Evolutionary conservation across 2,329 filamentous ascomycete species (phyloP), one percentile per base, ranked within the genome.

Genomic region (Corinectria fuckeliana): DNA sequence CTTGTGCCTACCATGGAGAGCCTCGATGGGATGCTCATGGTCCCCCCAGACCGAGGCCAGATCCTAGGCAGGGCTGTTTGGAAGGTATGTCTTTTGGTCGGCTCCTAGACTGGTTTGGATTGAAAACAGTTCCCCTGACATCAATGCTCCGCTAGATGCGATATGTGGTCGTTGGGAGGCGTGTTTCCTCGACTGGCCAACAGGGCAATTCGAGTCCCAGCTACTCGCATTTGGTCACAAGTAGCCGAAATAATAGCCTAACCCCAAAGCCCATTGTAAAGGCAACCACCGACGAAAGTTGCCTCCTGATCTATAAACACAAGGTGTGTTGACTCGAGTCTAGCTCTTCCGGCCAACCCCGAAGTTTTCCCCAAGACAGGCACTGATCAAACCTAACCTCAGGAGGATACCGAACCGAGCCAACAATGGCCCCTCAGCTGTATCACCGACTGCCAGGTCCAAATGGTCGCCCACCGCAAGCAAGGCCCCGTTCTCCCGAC

Each of bases 391-490:
- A 20, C 55, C 50, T 26, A 49, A 59, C 44, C 56, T 9, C 14
- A 75, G 73, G 82, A 84, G 41, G 85, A 88, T 61, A 71, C 67
- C 60, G 85, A 87, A 42, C 81, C 82, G 18, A 75, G 81, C 23
- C 80, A 84, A 48, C 83, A 85, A 72, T 82, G 84, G 74, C 77
- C 82, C 41, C 74, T 85, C 51, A 77, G 75, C 60, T 80, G 78
- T 44, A 79, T 88, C 52, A 79, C 79, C 53, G 83, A 85, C 56
- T 89, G 85, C 64, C 80, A 85, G 63, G 79, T 88, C 28, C 85
- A 88, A 70, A 81, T 82, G 71, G 64, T 88, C 14, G 79, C 85
- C 39, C 83, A 88, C 67, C 83, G 86, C 50, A 89, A 89, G 68
- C 85, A 88, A 67, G 83, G 83, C 1, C 82, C 84, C 10, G 78